Base-by-base conservation (phyloP, 495 filamentous ascomycete species). In the Aspergillus bridgeri region DNA sequence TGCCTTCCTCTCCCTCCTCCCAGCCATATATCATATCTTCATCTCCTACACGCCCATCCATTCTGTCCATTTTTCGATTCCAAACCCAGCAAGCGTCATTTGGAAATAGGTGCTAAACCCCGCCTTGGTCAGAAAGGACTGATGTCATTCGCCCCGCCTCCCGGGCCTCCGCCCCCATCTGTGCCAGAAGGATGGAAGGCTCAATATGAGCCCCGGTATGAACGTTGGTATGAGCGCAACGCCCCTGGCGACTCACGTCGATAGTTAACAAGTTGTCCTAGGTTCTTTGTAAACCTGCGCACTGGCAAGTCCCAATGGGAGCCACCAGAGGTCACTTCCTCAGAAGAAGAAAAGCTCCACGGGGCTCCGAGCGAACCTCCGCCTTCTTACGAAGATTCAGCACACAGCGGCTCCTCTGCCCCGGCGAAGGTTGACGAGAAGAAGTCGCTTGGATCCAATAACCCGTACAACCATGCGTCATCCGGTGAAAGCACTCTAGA, bases 281-380 rank as follows among this genome's bases (percentile, higher is more conserved):
- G 89, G 88, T 96, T 91, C 81, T 96, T 86, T 75, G 85, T 96
- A 47, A 90, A 96, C 72, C 85, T 86, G 56, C 84, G 85, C 68
- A 96, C 90, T 60, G 91, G 91, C 62, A 81, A 85, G 63, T 95
- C 92, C 5, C 88, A 91, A 81, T 96, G 91, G 91, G 89, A 94
- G 3, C 82, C 76, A 48, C 91, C 91, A 23, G 86, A 83, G 42
- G 74, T 77, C 51, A 82, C 87, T 18, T 77, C 83, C 55, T 75
- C 79, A n/a, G 78, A 77, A 21, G 69, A 76, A 25, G 61, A 65
- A 50, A 65, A 58, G 29, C 67, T 72, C 56, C 67, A 75, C 33
- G 76, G 82, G 4, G 61, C 76, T 13, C 79, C 85, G 7, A 66
- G 72, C 25, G 83, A 75, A 21, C 76, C 83, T 0, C 90, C 89